Evolutionary conservation across 1,284 basidiomycete genomes (phyloP).

Genomic region (Vanrija pseudolonga): DNA sequence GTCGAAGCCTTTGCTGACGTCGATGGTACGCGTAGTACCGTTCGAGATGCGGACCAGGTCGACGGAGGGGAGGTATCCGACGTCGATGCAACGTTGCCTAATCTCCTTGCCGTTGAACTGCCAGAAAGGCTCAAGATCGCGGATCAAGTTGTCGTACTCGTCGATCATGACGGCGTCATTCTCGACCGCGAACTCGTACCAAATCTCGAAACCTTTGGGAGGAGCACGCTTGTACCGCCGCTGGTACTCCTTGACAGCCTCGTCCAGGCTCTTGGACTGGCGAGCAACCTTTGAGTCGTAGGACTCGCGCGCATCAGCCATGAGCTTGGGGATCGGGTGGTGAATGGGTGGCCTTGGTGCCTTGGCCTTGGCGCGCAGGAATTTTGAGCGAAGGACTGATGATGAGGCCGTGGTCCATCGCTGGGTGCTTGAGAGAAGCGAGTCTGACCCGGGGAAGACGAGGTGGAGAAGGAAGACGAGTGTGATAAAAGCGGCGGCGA

Average conservation of each 20-base stretch:
- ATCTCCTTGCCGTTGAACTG: conserved; percentile 67
- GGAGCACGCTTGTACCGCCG: conserved; percentile 71
- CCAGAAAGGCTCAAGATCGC: conserved; percentile 79
- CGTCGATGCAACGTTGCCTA: conserved; percentile 65
- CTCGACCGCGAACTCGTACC: conserved; percentile 76
- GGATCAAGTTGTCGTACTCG: conserved; percentile 79
- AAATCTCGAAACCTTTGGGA: conserved; percentile 81
- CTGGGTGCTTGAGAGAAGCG: conserved; percentile 30
- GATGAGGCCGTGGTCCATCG: conserved; percentile 47
- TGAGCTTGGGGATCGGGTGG: conserved; percentile 78
- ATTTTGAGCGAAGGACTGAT: conserved; percentile 45
- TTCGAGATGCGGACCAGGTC: conserved; percentile 71
- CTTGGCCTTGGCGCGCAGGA: conserved; percentile 40
- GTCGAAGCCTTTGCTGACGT: conserved; percentile 59
- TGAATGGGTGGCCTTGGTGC: conserved; percentile 47
- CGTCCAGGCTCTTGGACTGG: conserved; percentile 71
- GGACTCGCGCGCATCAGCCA: conserved; percentile 67
- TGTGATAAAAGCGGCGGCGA: conserved; percentile 23
- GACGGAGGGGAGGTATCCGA: conserved; percentile 74
- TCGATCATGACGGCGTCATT: conserved; percentile 77
- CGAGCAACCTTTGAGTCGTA: conserved; percentile 63
- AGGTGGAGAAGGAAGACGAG: conserved; percentile 37
- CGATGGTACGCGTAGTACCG: conserved; percentile 62
- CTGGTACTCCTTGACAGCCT: conserved; percentile 74
- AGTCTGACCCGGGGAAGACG: conserved; percentile 30